phyloP scores from a whole-genome alignment of 169 alveolate species.

The Plasmodium malariae region DNA sequence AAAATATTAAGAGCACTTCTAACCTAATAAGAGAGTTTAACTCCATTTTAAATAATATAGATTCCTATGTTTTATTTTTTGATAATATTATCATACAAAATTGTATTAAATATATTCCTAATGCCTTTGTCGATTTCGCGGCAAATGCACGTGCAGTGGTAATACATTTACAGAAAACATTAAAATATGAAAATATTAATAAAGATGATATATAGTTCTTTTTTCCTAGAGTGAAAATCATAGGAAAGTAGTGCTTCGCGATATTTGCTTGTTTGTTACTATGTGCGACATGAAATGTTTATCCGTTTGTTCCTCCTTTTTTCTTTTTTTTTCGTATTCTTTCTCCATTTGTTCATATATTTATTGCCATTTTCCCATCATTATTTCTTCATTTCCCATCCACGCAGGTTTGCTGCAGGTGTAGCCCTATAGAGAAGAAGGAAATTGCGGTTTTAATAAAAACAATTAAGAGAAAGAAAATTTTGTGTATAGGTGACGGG shows the following conservation, averaged over 20 bases:
- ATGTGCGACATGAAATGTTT: neutral
- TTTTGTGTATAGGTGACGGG: slow-evolving; percentile 99
- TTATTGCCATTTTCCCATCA: slow-evolving; percentile 32
- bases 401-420: slow-evolving; percentile 97
- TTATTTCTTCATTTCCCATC: slow-evolving; percentile 90
- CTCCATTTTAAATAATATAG: slow-evolving; percentile 52
- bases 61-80: slow-evolving; percentile 70
- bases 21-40: slow-evolving; percentile 60
- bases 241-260: no score
- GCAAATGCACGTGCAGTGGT: slow-evolving; percentile 78
- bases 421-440: slow-evolving; percentile 99
- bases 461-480: slow-evolving; percentile 85
- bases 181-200: slow-evolving; percentile 13
- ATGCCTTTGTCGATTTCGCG: slow-evolving; percentile 71
- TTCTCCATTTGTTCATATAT: neutral
- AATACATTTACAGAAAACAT: neutral
- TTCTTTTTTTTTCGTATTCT: neutral
- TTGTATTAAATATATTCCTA: slow-evolving; percentile 65
- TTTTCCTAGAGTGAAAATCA: no score
- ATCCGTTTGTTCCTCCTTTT: neutral
- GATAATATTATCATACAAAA: slow-evolving; percentile 72
- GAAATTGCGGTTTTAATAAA: slow-evolving; percentile 91
- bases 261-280: neutral
- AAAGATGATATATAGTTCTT: slow-evolving; percentile 3
- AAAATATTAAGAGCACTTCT: slow-evolving; percentile 79